These are phyloP conservation scores for Austroboletus olivaceoglutinosus DNA, from an alignment of 1,284 basidiomycete genomes.

Conservation along the genomic window DNA sequence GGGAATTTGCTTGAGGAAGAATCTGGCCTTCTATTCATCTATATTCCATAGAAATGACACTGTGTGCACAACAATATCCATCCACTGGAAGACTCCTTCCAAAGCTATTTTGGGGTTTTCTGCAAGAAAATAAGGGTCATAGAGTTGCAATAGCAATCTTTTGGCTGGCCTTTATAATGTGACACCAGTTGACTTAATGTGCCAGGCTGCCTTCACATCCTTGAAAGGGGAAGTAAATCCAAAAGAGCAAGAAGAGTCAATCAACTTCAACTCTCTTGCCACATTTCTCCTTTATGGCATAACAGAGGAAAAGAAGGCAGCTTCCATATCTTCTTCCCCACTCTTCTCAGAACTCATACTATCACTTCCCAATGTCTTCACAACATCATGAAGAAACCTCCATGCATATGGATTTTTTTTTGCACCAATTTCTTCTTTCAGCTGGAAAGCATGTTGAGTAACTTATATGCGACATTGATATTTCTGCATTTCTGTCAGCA, in stretches of 20 bases:
- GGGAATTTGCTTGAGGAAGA: too few species aligned
- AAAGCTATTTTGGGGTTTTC: background rate
- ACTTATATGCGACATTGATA: background rate
- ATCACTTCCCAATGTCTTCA: background rate
- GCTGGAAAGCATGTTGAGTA: background rate
- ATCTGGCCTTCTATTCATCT: too few species aligned
- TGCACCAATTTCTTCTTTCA: too few species aligned
- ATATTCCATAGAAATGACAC: too few species aligned
- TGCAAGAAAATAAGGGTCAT: background rate
- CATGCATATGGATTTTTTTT: background rate
- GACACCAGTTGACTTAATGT: background rate
- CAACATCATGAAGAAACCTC: background rate
- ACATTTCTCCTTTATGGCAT: constrained; percentile 4
- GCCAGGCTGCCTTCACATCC: background rate
- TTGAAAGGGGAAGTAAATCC: background rate
- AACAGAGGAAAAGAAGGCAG: background rate
- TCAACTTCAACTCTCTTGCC: background rate
- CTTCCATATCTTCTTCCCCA: constrained; percentile 1
- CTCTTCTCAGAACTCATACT: constrained; percentile 4
- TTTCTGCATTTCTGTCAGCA: background rate
- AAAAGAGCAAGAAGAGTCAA: background rate
- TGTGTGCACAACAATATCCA: background rate
- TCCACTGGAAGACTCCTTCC: background rate
- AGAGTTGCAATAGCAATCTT: background rate
- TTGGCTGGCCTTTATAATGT: background rate